A percentile compares a stretch with the other conserved stretches of the same genome.
Conservation (phyloP, 805 yeast species). For the Clavispora asparagi region DNA sequence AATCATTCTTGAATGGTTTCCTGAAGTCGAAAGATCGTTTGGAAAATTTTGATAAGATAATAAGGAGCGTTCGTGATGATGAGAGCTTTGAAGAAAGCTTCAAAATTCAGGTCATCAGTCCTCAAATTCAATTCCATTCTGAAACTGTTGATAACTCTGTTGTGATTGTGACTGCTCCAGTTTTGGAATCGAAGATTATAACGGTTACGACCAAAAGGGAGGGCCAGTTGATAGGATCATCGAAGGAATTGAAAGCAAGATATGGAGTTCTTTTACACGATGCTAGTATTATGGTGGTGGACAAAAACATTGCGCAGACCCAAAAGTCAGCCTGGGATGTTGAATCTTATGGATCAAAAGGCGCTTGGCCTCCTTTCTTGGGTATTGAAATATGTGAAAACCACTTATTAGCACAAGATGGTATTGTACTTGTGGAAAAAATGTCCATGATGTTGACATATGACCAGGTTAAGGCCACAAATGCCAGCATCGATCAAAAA, state of each 20-base stretch:
- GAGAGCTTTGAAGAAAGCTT: constrained; percentile 35
- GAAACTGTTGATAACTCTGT: constrained; percentile 45
- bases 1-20: constrained; percentile 1
- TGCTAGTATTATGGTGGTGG: constrained; percentile 69
- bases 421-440: constrained; percentile 55
- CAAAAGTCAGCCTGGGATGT: constrained; percentile 16
- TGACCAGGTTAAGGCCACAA: constrained; percentile 38
- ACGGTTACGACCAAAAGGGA: constrained; percentile 47
- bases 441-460: constrained; percentile 58
- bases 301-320: constrained; percentile 28
- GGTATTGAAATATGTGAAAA: constrained; percentile 67
- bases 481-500: constrained; percentile 10
- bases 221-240: constrained; percentile 28
- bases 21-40: constrained; percentile 18
- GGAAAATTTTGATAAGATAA: constrained; percentile 27
- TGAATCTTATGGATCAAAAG: constrained; percentile 53
- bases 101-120: constrained; percentile 34
- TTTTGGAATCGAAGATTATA: constrained; percentile 62
- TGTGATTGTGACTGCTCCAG: constrained; percentile 68
- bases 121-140: constrained; percentile 40
- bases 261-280: constrained; percentile 62
- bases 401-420: constrained; percentile 34
- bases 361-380: constrained; percentile 87
- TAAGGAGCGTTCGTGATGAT: constrained; percentile 17
- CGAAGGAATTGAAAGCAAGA: constrained; percentile 51